Percentiles rank a stretch among this genome's conserved stretches.
Evolutionary conservation across 768 basidiomycete species (phyloP).

Genomic region (Daedaleopsis nitida): DNA sequence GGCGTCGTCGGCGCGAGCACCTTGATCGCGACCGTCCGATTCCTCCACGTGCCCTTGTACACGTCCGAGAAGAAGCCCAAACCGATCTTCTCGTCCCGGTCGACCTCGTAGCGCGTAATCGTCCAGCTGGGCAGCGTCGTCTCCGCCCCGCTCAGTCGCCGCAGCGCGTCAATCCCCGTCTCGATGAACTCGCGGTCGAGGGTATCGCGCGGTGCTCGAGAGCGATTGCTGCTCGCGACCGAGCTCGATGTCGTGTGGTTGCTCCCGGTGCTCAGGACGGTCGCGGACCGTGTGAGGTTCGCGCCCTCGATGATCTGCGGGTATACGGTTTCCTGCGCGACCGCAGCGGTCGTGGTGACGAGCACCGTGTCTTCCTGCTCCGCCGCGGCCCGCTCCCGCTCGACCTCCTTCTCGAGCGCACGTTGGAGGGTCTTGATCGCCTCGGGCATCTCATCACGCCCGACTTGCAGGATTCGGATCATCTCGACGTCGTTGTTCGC

Average conservation of each 20-base stretch:
- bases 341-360: background rate
- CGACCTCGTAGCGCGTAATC: conserved; percentile 81
- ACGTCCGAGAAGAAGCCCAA: conserved; percentile 78
- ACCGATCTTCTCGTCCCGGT: conserved; percentile 68
- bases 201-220: conserved; percentile 41
- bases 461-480: conserved; percentile 61
- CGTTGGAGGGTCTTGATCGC: conserved; percentile 80
- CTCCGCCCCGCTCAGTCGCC: conserved; percentile 51
- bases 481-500: conserved; percentile 65
- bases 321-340: background rate
- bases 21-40: conserved; percentile 69
- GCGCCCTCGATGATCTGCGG: background rate
- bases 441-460: conserved; percentile 73
- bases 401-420: conserved; percentile 53
- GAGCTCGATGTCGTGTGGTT: conserved; percentile 7
- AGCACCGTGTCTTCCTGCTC: conserved; percentile 13
- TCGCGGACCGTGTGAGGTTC: background rate
- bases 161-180: conserved; percentile 69
- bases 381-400: conserved; percentile 17
- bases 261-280: background rate
- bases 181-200: conserved; percentile 74
- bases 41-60: conserved; percentile 75
- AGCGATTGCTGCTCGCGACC: background rate
- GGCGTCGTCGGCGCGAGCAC: conserved; percentile 65
- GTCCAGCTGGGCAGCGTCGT: conserved; percentile 67